A percentile compares a stretch with the other conserved stretches of the same genome.
Evolutionary conservation across 306 rosid species (phyloP).

Genomic region (Cucurbita argyrosperma): DNA sequence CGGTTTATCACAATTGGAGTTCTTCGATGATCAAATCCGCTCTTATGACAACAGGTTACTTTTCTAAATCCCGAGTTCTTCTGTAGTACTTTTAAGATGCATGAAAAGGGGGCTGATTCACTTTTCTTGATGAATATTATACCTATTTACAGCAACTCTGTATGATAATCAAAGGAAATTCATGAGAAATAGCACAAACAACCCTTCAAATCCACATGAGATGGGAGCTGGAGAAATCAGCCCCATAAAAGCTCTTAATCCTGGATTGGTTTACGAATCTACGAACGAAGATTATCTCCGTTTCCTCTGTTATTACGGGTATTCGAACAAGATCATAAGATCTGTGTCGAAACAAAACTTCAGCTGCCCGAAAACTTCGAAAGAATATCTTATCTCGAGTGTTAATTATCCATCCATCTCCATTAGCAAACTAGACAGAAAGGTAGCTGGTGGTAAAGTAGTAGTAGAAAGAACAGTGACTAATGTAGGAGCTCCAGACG

Average conservation of each 20-base stretch:
- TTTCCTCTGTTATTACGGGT: constrained; percentile 75
- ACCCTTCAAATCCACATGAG: constrained; percentile 53
- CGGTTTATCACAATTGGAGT: constrained; percentile 46
- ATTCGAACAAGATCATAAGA: constrained; percentile 36
- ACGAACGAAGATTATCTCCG: constrained; percentile 30
- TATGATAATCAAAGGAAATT: constrained; percentile 55
- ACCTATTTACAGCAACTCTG: constrained; percentile 33
- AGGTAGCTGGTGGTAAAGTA: constrained; percentile 8
- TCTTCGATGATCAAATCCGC: constrained; percentile 89
- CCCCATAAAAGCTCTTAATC: constrained; percentile 64
- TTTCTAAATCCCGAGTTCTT: not conserved
- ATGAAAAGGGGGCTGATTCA: not conserved
- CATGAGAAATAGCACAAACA: constrained; percentile 53
- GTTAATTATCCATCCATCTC: constrained; percentile 89
- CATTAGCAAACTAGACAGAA: constrained; percentile 28
- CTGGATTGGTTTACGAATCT: constrained; percentile 75
- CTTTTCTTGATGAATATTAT: not conserved
- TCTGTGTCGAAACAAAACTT: constrained; percentile 46
- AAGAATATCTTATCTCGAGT: constrained; percentile 53
- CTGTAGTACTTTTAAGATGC: not conserved
- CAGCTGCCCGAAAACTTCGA: constrained; percentile 50
- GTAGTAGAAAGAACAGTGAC: constrained; percentile 55
- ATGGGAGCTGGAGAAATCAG: constrained; percentile 76
- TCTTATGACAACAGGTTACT: constrained; percentile 82
- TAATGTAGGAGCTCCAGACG: constrained; percentile 52